Evolutionary conservation across 2,329 filamentous ascomycete species (phyloP).

Genomic region (Waltergamsia citrina): DNA sequence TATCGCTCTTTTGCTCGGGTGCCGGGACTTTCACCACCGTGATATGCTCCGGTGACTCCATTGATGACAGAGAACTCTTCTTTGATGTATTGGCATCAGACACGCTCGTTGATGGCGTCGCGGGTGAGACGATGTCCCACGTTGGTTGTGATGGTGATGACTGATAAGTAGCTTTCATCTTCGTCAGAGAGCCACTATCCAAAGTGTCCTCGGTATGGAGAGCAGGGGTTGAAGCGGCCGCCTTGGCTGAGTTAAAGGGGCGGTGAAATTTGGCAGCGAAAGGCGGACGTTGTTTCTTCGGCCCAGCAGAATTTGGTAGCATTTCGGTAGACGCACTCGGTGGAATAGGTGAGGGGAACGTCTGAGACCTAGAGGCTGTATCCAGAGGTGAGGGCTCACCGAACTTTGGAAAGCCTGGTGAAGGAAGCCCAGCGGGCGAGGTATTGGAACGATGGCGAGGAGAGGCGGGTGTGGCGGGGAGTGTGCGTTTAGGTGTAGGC

Average conservation of each 20-base stretch:
- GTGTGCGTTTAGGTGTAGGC: conserved; percentile 16
- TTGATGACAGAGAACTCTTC: conserved; percentile 4
- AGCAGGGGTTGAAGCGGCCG: neutral
- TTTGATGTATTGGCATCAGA: neutral
- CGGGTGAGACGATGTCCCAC: conserved; percentile 37
- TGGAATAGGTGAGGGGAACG: neutral
- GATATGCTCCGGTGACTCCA: conserved; percentile 14
- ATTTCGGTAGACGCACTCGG: neutral
- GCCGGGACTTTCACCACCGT: conserved; percentile 6
- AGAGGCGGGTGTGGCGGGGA: conserved; percentile 18
- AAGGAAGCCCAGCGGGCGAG: conserved; percentile 37
- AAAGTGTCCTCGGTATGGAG: neutral
- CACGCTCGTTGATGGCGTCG: conserved; percentile 18
- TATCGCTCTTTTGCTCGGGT: neutral
- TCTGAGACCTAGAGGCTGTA: conserved; percentile 1
- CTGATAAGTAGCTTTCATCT: conserved; percentile 6
- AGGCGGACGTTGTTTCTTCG: neutral
- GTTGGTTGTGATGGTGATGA: conserved; percentile 29
- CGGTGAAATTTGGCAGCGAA: neutral
- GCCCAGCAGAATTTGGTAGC: neutral
- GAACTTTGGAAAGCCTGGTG: conserved; percentile 28
- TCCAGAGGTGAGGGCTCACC: conserved; percentile 3
- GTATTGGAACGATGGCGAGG: conserved; percentile 43
- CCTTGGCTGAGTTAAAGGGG: no score
- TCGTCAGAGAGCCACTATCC: neutral